These are phyloP conservation scores for Metarhizium robertsii DNA, from an alignment of 2,329 filamentous ascomycete species.

Conservation along the genomic window DNA sequence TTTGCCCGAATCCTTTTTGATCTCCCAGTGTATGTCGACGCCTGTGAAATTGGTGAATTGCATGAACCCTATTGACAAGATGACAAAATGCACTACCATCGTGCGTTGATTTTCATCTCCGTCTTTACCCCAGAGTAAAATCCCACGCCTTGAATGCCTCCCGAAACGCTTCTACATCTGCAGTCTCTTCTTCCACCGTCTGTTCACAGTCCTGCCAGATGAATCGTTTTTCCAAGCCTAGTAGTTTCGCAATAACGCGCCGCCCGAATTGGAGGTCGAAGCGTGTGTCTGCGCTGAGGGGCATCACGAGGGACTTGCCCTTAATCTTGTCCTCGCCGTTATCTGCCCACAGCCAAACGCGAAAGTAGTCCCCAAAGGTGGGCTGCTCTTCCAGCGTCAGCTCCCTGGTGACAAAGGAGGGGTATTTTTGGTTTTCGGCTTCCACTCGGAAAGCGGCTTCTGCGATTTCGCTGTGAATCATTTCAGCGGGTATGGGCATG, in stretches of 20 bases:
- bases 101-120: not conserved
- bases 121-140: conserved; percentile 47
- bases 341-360: conserved; percentile 69
- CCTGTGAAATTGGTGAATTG: not conserved
- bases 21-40: not conserved
- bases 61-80: not conserved
- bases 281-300: conserved; percentile 58
- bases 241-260: conserved; percentile 76
- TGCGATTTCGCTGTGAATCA: conserved; percentile 64
- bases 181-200: conserved; percentile 64
- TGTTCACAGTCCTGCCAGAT: conserved; percentile 83
- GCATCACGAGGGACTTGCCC: conserved; percentile 61
- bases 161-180: conserved; percentile 72
- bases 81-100: too few relatives aligned
- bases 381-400: conserved; percentile 41
- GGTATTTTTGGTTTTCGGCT: conserved; percentile 62
- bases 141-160: conserved; percentile 78
- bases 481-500: conserved; percentile 60
- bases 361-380: conserved; percentile 58
- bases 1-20: not conserved
- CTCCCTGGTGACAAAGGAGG: conserved; percentile 38
- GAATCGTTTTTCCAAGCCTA: conserved; percentile 68
- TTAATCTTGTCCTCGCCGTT: conserved; percentile 44
- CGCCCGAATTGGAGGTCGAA: conserved; percentile 91
- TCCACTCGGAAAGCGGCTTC: conserved; percentile 85